Conservation (phyloP, 1,139 yeast species). For the Ogataea hybrid region DNA sequence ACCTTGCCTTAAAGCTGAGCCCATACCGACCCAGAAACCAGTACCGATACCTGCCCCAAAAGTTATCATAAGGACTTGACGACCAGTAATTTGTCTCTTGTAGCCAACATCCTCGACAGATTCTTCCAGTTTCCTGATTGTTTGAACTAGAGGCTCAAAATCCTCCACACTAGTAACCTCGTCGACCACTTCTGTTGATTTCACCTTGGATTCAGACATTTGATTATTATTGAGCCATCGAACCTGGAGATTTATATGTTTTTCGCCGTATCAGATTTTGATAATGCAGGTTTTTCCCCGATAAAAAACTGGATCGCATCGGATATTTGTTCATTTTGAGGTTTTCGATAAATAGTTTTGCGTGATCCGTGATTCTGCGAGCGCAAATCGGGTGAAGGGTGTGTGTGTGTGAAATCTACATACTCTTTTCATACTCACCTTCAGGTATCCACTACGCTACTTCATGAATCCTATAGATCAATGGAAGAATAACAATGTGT, state of each 20-base stretch:
- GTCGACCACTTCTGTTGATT: constrained; percentile 4
- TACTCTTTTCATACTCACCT: no score
- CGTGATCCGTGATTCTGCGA: no score
- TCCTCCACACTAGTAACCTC: constrained; percentile 9
- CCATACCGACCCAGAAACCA: constrained; percentile 59
- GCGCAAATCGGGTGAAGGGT: no score
- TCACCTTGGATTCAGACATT: neutral
- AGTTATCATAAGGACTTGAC: constrained; percentile 65
- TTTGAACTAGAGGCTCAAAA: constrained; percentile 9
- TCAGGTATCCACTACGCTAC: no score
- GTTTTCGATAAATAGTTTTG: no score
- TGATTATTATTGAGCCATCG: no score
- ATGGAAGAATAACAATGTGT: no score
- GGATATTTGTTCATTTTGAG: no score
- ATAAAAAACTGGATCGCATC: no score
- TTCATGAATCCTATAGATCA: no score
- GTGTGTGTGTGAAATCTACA: no score
- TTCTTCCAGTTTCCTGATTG: constrained; percentile 13
- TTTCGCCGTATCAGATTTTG: neutral
- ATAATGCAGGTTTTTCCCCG: neutral
- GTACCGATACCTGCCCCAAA: constrained; percentile 71
- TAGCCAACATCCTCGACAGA: constrained; percentile 21
- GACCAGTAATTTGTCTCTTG: constrained; percentile 28
- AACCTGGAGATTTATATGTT: neutral
- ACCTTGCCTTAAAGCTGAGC: constrained; percentile 46